phyloP scores from a whole-genome alignment of 768 basidiomycete genomes.

The Xerocomus brunneocitrinus region DNA sequence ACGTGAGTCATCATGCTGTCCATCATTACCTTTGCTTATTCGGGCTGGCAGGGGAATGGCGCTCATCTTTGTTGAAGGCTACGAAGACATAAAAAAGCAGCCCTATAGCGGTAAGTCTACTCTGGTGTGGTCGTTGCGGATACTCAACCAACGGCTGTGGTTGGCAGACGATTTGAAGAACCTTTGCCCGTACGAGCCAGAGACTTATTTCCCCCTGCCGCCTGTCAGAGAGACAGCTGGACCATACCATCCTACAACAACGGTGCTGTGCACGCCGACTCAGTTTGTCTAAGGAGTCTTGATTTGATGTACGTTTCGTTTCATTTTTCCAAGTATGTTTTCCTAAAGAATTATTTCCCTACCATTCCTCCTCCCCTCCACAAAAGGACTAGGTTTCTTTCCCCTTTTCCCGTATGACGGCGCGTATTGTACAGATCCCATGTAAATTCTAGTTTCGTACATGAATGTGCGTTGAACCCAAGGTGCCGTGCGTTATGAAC shows the following conservation, averaged over 20 bases:
- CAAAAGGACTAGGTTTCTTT: not conserved
- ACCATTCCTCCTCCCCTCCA: no score
- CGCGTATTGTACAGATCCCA: no score
- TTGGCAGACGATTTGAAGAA: not conserved
- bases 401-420: no score
- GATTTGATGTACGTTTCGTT: not conserved
- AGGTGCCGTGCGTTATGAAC: not conserved
- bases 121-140: not conserved
- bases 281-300: not conserved
- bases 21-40: not conserved
- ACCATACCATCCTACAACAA: not conserved
- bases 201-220: not conserved
- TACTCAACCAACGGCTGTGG: not conserved
- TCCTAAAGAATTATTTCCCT: not conserved
- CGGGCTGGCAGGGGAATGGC: constrained; percentile 9
- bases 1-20: constrained; percentile 1
- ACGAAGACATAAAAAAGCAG: not conserved
- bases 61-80: constrained; percentile 9
- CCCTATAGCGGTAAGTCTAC: not conserved
- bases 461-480: not conserved
- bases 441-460: not conserved
- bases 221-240: not conserved
- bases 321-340: not conserved
- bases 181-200: not conserved
- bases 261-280: not conserved